Evolutionary conservation across 2,329 filamentous ascomycete species (phyloP), one percentile per base, ranked within the genome.

Genomic region (Thielaviopsis euricoi): DNA sequence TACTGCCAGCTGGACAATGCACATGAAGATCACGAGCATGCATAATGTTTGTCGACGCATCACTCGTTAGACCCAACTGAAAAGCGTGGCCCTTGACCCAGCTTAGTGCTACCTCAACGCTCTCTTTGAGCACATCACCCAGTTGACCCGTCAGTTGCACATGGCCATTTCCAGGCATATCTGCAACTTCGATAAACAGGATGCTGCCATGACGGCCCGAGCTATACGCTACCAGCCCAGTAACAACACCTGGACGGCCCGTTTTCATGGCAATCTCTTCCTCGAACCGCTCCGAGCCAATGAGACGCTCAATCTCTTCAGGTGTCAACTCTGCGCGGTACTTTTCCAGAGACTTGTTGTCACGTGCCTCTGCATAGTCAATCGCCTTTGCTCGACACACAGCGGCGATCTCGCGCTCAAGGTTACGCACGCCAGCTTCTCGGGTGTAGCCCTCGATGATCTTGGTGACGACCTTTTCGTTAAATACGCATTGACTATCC

Each of bases 71-170:
- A 10, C 89, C 89, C 13, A 98, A 77, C 66, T 95, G 88, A 66
- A 86, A 96, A 2, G 91, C 90, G 69, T 98, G 91, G 3, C 89
- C 87, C 71, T 96, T 96, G 55, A 98, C 93, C 93, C 93, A 98
- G 17, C 86, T 91, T 37, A 97, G 77, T 12, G 93, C 93, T 21
- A 98, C 93, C 70, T 97, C 91, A 49, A 97, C 93, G 62, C 85
- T 91, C 71, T 98, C 93, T 71, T 97, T 97, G 60, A 98, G 81
- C 29, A 98, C 93, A 64, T 96, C 90, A 62, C 93, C 93, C 6
- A 98, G 82, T 69, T 95, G 97, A 61, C 93, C 93, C 1, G 93
- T 98, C 25, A 98, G 82, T 71, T 97, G 93, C 40, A 98, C 89
- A 56, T 86, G 84, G 37, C 93, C 93, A 58, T 81, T 85, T 50